Percentiles rank a stretch among this genome's conserved stretches.
These are phyloP conservation scores for Helotiales sp. DNA, from an alignment of 2,329 filamentous ascomycete species.

Conservation along the genomic window DNA sequence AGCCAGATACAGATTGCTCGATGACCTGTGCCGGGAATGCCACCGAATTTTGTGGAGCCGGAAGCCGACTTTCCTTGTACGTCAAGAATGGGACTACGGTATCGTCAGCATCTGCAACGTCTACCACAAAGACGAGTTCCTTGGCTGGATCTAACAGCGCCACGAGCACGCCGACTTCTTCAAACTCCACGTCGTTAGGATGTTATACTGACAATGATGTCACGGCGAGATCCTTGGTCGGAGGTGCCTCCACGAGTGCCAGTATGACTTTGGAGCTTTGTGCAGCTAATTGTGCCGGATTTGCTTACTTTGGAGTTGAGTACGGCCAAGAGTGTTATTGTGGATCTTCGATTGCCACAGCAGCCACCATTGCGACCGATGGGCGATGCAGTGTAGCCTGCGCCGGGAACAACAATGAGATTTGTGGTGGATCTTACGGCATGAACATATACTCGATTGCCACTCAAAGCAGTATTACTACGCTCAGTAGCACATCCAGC, in stretches of 20 bases:
- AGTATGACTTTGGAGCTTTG: conserved; percentile 23
- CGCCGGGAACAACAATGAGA: neutral
- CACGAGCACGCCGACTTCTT: conserved; percentile 21
- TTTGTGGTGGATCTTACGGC: conserved; percentile 6
- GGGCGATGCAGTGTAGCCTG: conserved; percentile 21
- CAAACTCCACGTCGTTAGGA: conserved; percentile 28
- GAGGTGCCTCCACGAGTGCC: neutral
- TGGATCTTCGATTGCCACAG: conserved; percentile 7
- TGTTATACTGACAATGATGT: conserved; percentile 34
- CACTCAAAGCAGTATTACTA: neutral
- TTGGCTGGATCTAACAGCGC: neutral
- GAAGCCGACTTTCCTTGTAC: conserved; percentile 27
- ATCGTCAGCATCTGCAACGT: neutral
- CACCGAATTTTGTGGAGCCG: conserved; percentile 31
- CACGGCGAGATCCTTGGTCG: neutral
- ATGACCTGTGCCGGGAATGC: conserved; percentile 27
- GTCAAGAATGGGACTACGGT: conserved; percentile 5
- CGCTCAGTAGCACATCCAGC: neutral
- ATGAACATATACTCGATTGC: conserved; percentile 8
- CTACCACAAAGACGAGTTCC: neutral
- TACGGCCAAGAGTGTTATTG: conserved; percentile 30
- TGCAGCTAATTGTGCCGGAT: conserved; percentile 10
- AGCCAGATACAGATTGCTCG: conserved; percentile 24
- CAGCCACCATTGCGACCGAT: conserved; percentile 2
- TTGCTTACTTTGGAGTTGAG: conserved; percentile 20